Conservation (phyloP, 1,284 basidiomycete species). For the Agaricales sp. region DNA sequence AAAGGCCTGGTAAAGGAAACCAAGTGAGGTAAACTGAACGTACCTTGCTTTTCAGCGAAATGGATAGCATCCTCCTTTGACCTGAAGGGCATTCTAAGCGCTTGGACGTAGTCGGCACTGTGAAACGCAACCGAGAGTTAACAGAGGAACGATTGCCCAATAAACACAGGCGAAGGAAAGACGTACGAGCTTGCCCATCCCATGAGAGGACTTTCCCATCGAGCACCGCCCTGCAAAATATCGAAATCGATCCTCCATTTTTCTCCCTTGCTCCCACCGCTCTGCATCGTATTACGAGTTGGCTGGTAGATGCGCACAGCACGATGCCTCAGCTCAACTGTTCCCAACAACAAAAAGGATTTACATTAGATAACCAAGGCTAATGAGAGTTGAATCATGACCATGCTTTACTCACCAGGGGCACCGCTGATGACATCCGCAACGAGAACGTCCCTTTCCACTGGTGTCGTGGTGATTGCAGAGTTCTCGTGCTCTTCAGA, state of each 20-base stretch:
- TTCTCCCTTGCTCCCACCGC: conserved; percentile 77
- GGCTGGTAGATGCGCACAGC: conserved; percentile 91
- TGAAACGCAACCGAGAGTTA: conserved; percentile 3
- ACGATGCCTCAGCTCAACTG: conserved; percentile 81
- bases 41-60: conserved; percentile 90
- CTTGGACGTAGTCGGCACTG: conserved; percentile 97
- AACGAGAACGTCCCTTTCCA: conserved; percentile 50
- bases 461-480: conserved; percentile 20
- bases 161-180: neutral
- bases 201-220: conserved; percentile 99
- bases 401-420: conserved; percentile 41
- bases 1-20: conserved; percentile 41
- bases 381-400: neutral
- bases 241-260: conserved; percentile 97
- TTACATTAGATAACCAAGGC: neutral
- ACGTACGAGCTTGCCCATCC: conserved; percentile 89
- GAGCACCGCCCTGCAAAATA: conserved; percentile 75
- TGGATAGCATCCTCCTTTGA: conserved; percentile 89
- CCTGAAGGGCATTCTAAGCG: conserved; percentile 79
- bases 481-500: conserved; percentile 13
- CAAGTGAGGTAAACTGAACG: conserved; percentile 12
- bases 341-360: neutral
- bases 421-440: conserved; percentile 75
- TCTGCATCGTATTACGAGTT: conserved; percentile 93
- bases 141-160: neutral